Conservation (phyloP, 202 grass and related monocot genomes). For the Brachypodium distachyon region DNA sequence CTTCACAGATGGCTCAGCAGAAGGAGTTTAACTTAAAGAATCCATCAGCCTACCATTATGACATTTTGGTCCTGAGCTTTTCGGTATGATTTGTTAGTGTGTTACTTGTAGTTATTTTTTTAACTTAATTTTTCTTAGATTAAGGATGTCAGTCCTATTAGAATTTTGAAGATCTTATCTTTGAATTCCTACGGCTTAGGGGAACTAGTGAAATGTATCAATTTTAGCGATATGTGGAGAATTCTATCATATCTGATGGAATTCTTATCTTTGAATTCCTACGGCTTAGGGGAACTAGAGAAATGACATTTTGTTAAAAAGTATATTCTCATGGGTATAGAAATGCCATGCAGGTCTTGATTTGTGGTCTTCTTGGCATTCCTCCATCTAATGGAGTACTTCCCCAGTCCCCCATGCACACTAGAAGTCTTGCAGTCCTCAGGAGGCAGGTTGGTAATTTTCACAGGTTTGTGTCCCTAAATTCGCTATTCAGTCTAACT, state of each 20-base stretch:
- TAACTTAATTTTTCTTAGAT: not conserved
- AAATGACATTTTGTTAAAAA: not conserved
- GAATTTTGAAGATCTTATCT: not conserved
- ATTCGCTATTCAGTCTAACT: not conserved
- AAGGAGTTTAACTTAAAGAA: constrained; percentile 89
- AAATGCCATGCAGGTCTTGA: constrained; percentile 46
- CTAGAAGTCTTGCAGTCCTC: constrained; percentile 71
- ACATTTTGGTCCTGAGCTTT: constrained; percentile 72
- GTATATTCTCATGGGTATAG: constrained; percentile 5
- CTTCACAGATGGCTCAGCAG: constrained; percentile 85
- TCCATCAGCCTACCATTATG: constrained; percentile 76
- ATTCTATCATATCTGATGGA: too few relatives aligned
- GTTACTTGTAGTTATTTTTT: not conserved
- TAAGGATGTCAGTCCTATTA: not conserved
- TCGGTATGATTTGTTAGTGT: constrained; percentile 28
- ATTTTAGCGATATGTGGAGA: not conserved
- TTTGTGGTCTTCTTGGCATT: constrained; percentile 77
- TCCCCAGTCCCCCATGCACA: constrained; percentile 90
- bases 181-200: not conserved
- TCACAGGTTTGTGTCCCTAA: not conserved
- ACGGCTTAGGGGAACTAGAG: not conserved
- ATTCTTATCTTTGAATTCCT: not conserved
- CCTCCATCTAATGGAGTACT: constrained; percentile 90
- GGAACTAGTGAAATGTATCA: not conserved
- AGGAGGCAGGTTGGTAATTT: constrained; percentile 54